Evolutionary conservation across 108 stramenopile genomes (phyloP), one percentile per base, ranked within the genome.

Genomic region (Nitzschia palea): DNA sequence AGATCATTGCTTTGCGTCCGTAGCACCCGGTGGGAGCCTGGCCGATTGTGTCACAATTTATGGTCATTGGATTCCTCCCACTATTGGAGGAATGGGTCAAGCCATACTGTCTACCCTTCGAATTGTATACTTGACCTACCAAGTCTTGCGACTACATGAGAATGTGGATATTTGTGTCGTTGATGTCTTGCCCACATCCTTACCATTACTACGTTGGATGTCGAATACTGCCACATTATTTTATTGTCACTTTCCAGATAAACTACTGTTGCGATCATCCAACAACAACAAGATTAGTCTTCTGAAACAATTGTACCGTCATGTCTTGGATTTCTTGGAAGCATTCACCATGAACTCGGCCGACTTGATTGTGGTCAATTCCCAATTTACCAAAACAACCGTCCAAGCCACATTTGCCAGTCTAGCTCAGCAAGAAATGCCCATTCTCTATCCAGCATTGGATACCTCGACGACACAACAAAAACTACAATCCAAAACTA

Each of bases 241-340:
- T 73, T 99, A 99, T 73, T 99, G 99, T 78, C 99, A 99, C 78
- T 99, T 98, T 72, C 99, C 99, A 0, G 99, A 99, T 69, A 94
- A 97, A 72, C 81, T 98, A 26, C 80, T 99, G 40, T 86, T 91
- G 53, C 18, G 4, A 26, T 79, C 30, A 10, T 6, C 10, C 12
- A 40, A 12, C 12, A 67, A 77, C 76, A 82, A 40, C 34, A 29
- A 42, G 31, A 54, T 71, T 29, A 67, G 77, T n/a, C 23, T 37
- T 0, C 33, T 79, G 27, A 82, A 86, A 72, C 30, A 48, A 40
- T 61, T 50, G 26, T 95, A 93, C 63, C 76, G 94, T 62, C 45
- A 55, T 33, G 22, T 76, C 10, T 50, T 90, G 74, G 86, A 85
- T 69, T 27, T 48, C 0, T 23, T 88, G 67, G 98, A 99, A 79